phyloP scores from a whole-genome alignment of 2,329 filamentous ascomycete species.

The Clonostachys chloroleuca region DNA sequence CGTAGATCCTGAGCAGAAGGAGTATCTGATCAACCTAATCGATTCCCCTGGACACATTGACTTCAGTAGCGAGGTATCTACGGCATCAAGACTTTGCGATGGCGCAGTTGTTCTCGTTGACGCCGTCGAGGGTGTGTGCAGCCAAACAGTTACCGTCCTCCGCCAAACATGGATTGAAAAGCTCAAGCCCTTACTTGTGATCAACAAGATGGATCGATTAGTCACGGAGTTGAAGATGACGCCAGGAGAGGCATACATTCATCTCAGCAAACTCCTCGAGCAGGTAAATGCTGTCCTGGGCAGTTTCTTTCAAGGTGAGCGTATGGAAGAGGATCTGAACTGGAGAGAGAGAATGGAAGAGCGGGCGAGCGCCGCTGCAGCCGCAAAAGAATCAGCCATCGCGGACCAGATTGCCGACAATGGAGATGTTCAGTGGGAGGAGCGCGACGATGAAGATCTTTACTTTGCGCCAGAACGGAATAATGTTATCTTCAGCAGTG shows the following conservation, averaged over 20 bases:
- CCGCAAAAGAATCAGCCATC: slow-evolving; percentile 48
- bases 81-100: slow-evolving; percentile 89
- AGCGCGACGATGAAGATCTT: slow-evolving; percentile 91
- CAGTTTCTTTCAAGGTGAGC: slow-evolving; percentile 95
- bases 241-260: slow-evolving; percentile 81
- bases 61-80: slow-evolving; percentile 97
- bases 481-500: slow-evolving; percentile 98
- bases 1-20: slow-evolving; percentile 66
- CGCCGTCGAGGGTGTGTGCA: slow-evolving; percentile 96
- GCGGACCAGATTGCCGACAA: slow-evolving; percentile 45
- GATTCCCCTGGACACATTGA: slow-evolving; percentile 95
- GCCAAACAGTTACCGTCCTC: slow-evolving; percentile 94
- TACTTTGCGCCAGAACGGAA: slow-evolving; percentile 98
- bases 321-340: slow-evolving; percentile 96
- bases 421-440: slow-evolving; percentile 72
- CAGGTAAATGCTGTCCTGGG: slow-evolving; percentile 97
- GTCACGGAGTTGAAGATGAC: slow-evolving; percentile 94
- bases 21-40: slow-evolving; percentile 96
- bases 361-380: slow-evolving; percentile 66
- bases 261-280: slow-evolving; percentile 84
- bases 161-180: slow-evolving; percentile 95
- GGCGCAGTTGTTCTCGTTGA: slow-evolving; percentile 93
- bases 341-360: slow-evolving; percentile 95
- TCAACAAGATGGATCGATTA: slow-evolving; percentile 97
- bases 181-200: slow-evolving; percentile 87